Conservation (phyloP, 768 basidiomycete genomes). For the Boletus sp. region DNA sequence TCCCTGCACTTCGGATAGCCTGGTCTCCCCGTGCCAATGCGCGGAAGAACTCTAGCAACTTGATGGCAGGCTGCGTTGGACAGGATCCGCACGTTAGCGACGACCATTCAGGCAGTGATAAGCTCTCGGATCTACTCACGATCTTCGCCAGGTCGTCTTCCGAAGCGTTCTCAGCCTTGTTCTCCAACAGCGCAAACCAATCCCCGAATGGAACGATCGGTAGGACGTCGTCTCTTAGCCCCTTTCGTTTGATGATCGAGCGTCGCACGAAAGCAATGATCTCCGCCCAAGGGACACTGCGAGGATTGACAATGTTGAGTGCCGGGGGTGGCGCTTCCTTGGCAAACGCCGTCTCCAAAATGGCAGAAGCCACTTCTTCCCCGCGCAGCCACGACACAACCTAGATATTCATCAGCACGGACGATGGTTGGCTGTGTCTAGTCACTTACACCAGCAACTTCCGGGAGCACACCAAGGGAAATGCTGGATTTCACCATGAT, state of each 20-base stretch:
- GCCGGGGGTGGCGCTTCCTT: conserved; percentile 17
- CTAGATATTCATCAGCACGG: conserved; percentile 18
- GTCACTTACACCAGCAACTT: conserved; percentile 32
- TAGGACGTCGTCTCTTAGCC: no score
- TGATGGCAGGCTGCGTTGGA: conserved; percentile 31
- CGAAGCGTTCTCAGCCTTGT: conserved; percentile 1
- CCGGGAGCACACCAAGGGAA: conserved; percentile 27
- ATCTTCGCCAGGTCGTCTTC: conserved; percentile 31
- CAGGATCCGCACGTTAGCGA: conserved; percentile 3
- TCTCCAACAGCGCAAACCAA: no score
- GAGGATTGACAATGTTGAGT: conserved; percentile 22
- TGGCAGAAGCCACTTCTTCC: conserved; percentile 35
- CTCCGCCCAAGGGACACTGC: no score
- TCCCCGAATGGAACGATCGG: no score
- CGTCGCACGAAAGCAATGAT: no score
- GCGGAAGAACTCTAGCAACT: conserved; percentile 36
- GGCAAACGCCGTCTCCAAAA: conserved; percentile 4
- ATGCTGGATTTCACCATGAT: conserved; percentile 27
- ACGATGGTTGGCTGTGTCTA: background rate
- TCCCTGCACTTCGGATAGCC: background rate
- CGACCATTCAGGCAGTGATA: no score
- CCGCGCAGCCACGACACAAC: conserved; percentile 43
- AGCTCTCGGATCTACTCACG: conserved; percentile 23
- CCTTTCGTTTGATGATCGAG: no score
- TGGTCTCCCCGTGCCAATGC: conserved; percentile 19